Conservation (phyloP, 1,284 basidiomycete genomes). For the Acaromyces ingoldii region DNA sequence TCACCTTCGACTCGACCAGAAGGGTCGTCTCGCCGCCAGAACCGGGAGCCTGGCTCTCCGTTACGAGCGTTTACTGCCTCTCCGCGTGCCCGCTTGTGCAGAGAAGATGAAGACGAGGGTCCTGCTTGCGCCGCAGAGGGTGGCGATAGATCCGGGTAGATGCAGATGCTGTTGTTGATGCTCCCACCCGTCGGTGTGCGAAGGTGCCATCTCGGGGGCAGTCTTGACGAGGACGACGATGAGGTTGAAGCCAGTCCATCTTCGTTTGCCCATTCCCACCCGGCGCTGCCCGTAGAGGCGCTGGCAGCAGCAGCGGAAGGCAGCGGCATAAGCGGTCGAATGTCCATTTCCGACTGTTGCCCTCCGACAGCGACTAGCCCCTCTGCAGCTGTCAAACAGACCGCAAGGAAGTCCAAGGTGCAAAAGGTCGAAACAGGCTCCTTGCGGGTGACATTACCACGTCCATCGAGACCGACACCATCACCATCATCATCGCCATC, state of each 20-base stretch:
- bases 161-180: slow-evolving; percentile 74
- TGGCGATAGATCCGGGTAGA: slow-evolving; percentile 22
- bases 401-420: slow-evolving; percentile 66
- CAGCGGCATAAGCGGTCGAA: slow-evolving; percentile 58
- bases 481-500: slow-evolving; percentile 55
- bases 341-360: slow-evolving; percentile 70
- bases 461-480: not conserved
- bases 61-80: too few relatives aligned
- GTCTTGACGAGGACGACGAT: not conserved
- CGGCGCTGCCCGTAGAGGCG: too few relatives aligned
- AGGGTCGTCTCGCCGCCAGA: too few relatives aligned
- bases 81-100: too few relatives aligned
- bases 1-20: too few relatives aligned
- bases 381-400: slow-evolving; percentile 56
- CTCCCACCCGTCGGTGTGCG: slow-evolving; percentile 61
- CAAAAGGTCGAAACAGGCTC: slow-evolving; percentile 57
- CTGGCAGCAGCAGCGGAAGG: slow-evolving; percentile 1
- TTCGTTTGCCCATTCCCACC: too few relatives aligned
- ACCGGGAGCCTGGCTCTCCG: too few relatives aligned
- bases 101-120: not conserved
- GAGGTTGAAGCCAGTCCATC: not conserved
- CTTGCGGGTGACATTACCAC: slow-evolving; percentile 12
- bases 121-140: not conserved
- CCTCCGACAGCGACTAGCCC: slow-evolving; percentile 74
- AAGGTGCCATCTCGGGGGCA: slow-evolving; percentile 39